A percentile compares a stretch with the other conserved stretches of the same genome.
Evolutionary conservation across 208 protist species (phyloP).

Genomic region (Lotmaria passim): DNA sequence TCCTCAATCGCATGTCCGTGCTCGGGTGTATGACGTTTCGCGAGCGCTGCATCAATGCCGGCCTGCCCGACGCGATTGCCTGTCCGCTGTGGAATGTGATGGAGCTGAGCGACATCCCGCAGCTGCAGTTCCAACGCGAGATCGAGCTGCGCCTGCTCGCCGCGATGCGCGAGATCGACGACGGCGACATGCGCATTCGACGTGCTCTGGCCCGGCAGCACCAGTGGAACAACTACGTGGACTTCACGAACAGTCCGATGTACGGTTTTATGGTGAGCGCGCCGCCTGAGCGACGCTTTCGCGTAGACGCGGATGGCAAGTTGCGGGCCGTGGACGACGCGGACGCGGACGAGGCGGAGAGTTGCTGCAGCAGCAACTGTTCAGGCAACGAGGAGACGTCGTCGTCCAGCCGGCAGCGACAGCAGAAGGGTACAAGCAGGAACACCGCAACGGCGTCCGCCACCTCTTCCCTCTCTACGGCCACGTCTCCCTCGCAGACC

Average conservation of each 20-base stretch:
- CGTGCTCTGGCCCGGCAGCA: constrained; percentile 27
- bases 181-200: constrained; percentile 36
- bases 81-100: constrained; percentile 46
- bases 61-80: constrained; percentile 41
- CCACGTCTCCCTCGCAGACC: not conserved
- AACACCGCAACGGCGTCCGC: not conserved
- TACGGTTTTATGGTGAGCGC: constrained; percentile 25
- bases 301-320: constrained; percentile 2
- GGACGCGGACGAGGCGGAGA: not conserved
- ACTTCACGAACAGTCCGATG: constrained; percentile 34
- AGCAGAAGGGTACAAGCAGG: not conserved
- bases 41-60: constrained; percentile 33
- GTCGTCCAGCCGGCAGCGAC: not conserved
- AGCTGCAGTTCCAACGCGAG: constrained; percentile 47
- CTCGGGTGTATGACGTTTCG: constrained; percentile 36
- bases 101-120: constrained; percentile 39
- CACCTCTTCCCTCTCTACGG: too few relatives aligned
- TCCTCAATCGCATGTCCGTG: constrained; percentile 41
- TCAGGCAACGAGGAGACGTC: not conserved
- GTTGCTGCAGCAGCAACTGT: not conserved
- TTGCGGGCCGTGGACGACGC: constrained; percentile 12
- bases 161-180: constrained; percentile 37
- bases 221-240: constrained; percentile 37
- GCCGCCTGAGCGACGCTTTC: constrained; percentile 25
- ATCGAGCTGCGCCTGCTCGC: constrained; percentile 39